Percentiles rank a stretch among this genome's conserved stretches.
phyloP scores from a whole-genome alignment of 768 basidiomycete genomes.

The Suillus subluteus region DNA sequence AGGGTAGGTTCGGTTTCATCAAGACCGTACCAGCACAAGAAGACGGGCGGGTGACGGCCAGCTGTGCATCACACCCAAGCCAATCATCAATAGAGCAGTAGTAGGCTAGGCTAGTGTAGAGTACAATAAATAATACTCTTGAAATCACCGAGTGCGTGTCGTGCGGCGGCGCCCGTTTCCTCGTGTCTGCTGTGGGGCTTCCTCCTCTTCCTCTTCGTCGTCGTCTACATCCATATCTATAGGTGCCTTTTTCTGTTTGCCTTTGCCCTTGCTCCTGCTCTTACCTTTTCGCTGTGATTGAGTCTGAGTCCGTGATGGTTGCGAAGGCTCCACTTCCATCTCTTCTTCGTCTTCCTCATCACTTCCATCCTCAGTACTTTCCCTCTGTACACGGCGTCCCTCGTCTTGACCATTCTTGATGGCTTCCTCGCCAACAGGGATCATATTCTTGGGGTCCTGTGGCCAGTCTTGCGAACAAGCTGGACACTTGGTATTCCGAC shows the following conservation, averaged over 20 bases:
- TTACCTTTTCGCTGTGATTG: constrained; percentile 32
- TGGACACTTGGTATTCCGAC: constrained; percentile 51
- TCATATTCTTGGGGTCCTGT: constrained; percentile 47
- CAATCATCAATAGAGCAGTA: constrained; percentile 30
- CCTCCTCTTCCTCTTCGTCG: constrained; percentile 40
- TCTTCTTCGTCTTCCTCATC: constrained; percentile 47
- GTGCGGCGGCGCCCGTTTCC: constrained; percentile 24
- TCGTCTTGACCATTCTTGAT: constrained; percentile 62
- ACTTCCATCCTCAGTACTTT: constrained; percentile 37
- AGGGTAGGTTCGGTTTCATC: constrained; percentile 85
- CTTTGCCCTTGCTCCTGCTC: constrained; percentile 29
- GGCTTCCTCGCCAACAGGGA: constrained; percentile 71
- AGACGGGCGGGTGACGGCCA: constrained; percentile 47
- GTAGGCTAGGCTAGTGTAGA: constrained; percentile 12
- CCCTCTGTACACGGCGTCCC: constrained; percentile 39
- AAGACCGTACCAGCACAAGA: constrained; percentile 39
- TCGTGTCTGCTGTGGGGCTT: constrained; percentile 25
- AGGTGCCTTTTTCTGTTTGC: constrained; percentile 28
- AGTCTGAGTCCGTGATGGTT: constrained; percentile 22
- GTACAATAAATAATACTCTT: constrained; percentile 18
- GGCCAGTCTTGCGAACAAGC: constrained; percentile 66
- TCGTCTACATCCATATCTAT: constrained; percentile 49
- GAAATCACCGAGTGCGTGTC: constrained; percentile 21
- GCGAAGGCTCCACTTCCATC: constrained; percentile 36
- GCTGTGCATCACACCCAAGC: constrained; percentile 6